Percentiles rank a stretch among this genome's conserved stretches.
phyloP scores from a whole-genome alignment of 306 rosid genomes.

The Castanea sativa region DNA sequence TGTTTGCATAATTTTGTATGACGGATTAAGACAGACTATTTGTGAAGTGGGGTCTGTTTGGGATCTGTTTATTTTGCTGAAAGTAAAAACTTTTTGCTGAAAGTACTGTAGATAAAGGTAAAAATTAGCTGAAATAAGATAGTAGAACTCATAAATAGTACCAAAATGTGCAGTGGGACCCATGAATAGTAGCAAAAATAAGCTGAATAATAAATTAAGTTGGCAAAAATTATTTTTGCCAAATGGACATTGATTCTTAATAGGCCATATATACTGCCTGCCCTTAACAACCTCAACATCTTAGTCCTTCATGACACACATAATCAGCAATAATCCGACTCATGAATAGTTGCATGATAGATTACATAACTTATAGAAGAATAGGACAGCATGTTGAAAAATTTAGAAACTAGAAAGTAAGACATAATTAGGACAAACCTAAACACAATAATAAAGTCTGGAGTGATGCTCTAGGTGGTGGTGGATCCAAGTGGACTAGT shows the following conservation, averaged over 20 bases:
- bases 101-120: too few species aligned
- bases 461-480: background rate
- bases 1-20: background rate
- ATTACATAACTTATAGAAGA: background rate
- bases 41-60: background rate
- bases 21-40: background rate
- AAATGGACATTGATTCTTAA: background rate
- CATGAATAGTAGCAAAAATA: too few species aligned
- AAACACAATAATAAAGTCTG: background rate
- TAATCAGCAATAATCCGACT: background rate
- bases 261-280: background rate
- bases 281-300: background rate
- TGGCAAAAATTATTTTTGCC: too few species aligned
- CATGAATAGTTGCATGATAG: background rate
- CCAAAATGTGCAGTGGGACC: too few species aligned
- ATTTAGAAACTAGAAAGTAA: background rate
- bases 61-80: too few species aligned
- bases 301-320: background rate
- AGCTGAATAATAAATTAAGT: too few species aligned
- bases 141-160: too few species aligned
- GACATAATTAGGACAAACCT: background rate
- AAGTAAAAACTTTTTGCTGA: too few species aligned
- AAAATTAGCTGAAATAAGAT: too few species aligned
- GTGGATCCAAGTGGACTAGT: background rate
- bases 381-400: background rate